Evolutionary conservation across 495 filamentous ascomycete species (phyloP).

Genomic region (Delitschia confertaspora): DNA sequence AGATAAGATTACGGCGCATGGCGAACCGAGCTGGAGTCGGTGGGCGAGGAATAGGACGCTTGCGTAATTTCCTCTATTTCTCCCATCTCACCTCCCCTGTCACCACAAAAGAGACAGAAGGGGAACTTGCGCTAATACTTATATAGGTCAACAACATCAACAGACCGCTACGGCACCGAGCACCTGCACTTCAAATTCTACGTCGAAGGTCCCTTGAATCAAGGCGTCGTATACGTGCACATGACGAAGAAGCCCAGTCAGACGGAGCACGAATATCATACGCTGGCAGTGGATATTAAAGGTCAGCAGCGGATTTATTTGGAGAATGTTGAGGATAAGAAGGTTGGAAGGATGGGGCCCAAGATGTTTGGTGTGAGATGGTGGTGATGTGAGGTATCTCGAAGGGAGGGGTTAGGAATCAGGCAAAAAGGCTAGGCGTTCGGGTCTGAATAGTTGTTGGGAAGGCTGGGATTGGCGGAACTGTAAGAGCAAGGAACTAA

Average conservation of each 20-base stretch:
- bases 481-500: too few relatives aligned
- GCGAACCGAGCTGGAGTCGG: conserved; percentile 70
- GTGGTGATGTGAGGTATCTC: conserved; percentile 40
- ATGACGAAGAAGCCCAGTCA: conserved; percentile 58
- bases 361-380: conserved; percentile 61
- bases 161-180: conserved; percentile 65
- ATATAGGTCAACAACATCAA: conserved; percentile 52
- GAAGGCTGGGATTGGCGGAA: too few relatives aligned
- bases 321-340: conserved; percentile 43
- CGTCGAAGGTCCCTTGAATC: conserved; percentile 71
- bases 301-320: conserved; percentile 55
- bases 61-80: conserved; percentile 46
- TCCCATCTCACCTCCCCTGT: background rate
- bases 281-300: conserved; percentile 70
- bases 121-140: background rate
- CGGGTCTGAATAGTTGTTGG: too few relatives aligned
- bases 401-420: too few relatives aligned
- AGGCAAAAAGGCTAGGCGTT: too few relatives aligned
- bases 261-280: conserved; percentile 67
- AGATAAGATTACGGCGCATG: conserved; percentile 70
- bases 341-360: conserved; percentile 36
- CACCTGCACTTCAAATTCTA: conserved; percentile 86
- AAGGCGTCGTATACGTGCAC: conserved; percentile 67
- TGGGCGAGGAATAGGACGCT: conserved; percentile 83
- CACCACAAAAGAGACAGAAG: too few relatives aligned